A percentile compares a stretch with the other conserved stretches of the same genome.
Conservation (phyloP, 2,329 filamentous ascomycete genomes). For the Stachybotrys elegans region DNA sequence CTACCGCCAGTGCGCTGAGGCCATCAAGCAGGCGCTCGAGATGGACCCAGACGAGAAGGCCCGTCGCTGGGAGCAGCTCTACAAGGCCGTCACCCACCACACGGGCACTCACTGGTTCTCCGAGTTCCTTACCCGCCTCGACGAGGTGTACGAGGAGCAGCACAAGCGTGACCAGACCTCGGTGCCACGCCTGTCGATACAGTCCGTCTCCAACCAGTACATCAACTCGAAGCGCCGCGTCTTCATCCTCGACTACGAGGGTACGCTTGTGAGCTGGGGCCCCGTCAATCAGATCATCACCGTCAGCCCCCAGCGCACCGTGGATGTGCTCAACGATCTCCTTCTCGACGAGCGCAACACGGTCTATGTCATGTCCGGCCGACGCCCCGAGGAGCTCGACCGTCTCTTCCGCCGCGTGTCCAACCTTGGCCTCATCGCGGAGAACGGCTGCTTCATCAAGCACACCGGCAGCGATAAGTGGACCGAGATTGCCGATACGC, state of each 20-base stretch:
- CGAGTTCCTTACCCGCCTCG: constrained; percentile 66
- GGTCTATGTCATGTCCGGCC: constrained; percentile 91
- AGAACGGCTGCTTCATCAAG: constrained; percentile 89
- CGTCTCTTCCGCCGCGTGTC: constrained; percentile 79
- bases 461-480: constrained; percentile 64
- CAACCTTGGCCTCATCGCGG: constrained; percentile 82
- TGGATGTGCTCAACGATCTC: constrained; percentile 78
- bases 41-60: constrained; percentile 73
- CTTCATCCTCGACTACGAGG: constrained; percentile 91
- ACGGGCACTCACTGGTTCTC: constrained; percentile 84
- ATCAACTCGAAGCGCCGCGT: constrained; percentile 61
- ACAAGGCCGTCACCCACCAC: constrained; percentile 69
- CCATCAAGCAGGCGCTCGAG: constrained; percentile 77
- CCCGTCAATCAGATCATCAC: constrained; percentile 80
- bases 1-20: constrained; percentile 80
- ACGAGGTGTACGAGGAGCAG: constrained; percentile 77
- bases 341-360: constrained; percentile 75
- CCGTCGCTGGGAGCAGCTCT: constrained; percentile 67
- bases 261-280: constrained; percentile 83
- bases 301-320: constrained; percentile 75
- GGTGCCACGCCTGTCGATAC: constrained; percentile 76
- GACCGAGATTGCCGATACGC: constrained; percentile 70
- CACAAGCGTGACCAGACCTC: constrained; percentile 78
- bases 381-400: constrained; percentile 82
- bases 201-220: constrained; percentile 61